Conservation (phyloP, 768 basidiomycete species). For the Hirschioporus abietinus region DNA sequence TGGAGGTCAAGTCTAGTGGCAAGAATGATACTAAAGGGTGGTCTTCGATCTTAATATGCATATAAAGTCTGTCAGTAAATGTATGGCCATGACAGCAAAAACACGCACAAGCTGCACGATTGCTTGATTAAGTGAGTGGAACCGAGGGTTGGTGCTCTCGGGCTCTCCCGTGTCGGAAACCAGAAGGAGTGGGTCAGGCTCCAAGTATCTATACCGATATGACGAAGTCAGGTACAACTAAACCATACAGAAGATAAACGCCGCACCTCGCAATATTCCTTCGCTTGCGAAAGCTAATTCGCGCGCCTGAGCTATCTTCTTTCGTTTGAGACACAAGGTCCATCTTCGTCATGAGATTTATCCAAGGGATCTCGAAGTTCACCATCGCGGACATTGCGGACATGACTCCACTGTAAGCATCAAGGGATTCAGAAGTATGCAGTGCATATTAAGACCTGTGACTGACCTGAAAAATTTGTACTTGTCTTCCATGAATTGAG, state of each 20-base stretch:
- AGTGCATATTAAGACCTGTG: constrained; percentile 3
- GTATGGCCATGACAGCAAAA: not conserved
- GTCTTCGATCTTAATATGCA: constrained; percentile 77
- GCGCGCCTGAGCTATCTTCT: constrained; percentile 53
- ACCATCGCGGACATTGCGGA: constrained; percentile 99
- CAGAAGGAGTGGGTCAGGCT: constrained; percentile 90
- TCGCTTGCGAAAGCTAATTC: constrained; percentile 68
- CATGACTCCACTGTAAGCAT: constrained; percentile 69
- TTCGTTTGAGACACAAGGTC: constrained; percentile 75
- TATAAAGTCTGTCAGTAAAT: not conserved
- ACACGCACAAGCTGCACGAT: constrained; percentile 84
- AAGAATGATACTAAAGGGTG: constrained; percentile 97
- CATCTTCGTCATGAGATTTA: constrained; percentile 99
- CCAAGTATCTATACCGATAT: constrained; percentile 58
- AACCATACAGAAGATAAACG: not conserved
- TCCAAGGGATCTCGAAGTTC: constrained; percentile 93
- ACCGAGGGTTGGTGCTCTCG: constrained; percentile 62
- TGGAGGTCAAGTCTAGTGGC: constrained; percentile 84
- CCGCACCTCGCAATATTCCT: constrained; percentile 80
- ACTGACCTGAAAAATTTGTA: constrained; percentile 92
- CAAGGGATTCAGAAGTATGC: constrained; percentile 4
- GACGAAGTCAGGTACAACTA: constrained; percentile 7
- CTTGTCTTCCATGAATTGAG: constrained; percentile 99
- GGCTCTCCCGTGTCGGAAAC: constrained; percentile 50
- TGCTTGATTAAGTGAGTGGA: constrained; percentile 91